Evolutionary conservation across 768 basidiomycete genomes (phyloP).

Genomic region (Lyophyllum semitale): DNA sequence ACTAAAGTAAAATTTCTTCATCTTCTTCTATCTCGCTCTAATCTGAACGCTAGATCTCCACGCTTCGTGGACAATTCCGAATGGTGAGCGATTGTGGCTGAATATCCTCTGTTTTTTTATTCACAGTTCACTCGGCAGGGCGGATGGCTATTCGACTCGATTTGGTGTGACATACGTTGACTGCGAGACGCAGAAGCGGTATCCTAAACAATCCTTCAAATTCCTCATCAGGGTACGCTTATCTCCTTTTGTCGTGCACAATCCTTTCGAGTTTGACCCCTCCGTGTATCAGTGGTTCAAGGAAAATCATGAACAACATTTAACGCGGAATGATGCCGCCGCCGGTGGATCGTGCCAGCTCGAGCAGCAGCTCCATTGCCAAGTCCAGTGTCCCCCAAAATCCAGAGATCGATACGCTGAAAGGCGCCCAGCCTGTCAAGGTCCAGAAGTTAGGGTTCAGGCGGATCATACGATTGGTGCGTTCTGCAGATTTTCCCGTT

Average conservation of each 20-base stretch:
- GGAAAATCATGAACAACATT: constrained; percentile 15
- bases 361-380: background rate
- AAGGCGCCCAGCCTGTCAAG: too few relatives aligned
- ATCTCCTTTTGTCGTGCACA: background rate
- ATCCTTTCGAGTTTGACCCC: background rate
- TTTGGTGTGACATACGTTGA: constrained; percentile 69
- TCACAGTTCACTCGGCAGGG: constrained; percentile 26
- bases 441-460: background rate
- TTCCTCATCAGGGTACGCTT: constrained; percentile 55
- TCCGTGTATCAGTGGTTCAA: constrained; percentile 45
- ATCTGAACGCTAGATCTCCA: constrained; percentile 22
- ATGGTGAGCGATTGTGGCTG: too few relatives aligned
- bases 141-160: constrained; percentile 54
- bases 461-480: background rate
- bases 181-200: constrained; percentile 66
- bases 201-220: constrained; percentile 62
- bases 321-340: background rate
- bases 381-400: background rate
- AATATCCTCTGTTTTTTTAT: too few relatives aligned
- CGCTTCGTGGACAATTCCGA: constrained; percentile 75
- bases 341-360: background rate
- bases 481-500: constrained; percentile 1
- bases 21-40: background rate
- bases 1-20: constrained; percentile 58
- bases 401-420: background rate